These are phyloP conservation scores for Pseudogymnoascus sp. DNA, from an alignment of 2,329 filamentous ascomycete genomes.

Conservation along the genomic window DNA sequence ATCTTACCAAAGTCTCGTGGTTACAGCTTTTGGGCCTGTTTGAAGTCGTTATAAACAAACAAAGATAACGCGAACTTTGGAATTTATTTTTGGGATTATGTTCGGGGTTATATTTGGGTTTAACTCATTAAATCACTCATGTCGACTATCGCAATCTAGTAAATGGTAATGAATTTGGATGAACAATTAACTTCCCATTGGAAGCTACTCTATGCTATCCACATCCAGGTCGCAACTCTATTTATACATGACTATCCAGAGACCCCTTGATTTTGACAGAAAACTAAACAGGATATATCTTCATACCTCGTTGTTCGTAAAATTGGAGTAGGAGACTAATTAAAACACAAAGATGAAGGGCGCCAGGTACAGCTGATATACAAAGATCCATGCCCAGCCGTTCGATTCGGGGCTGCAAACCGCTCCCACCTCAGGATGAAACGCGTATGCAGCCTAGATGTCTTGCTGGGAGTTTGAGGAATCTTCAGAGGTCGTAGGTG, in stretches of 20 bases:
- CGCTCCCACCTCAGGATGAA: not conserved
- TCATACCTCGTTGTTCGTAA: constrained; percentile 8
- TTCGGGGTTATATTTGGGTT: not conserved
- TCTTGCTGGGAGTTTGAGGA: not conserved
- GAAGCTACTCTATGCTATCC: constrained; percentile 1
- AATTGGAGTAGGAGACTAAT: constrained; percentile 16
- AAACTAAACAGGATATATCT: constrained; percentile 8
- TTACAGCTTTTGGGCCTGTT: not conserved
- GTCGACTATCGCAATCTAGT: not conserved
- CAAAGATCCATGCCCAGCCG: constrained; percentile 17
- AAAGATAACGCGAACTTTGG: not conserved
- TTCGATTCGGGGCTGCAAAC: not conserved
- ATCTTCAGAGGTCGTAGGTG: constrained; percentile 5
- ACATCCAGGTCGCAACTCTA: constrained; percentile 6
- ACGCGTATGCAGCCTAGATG: not conserved
- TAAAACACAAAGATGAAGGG: constrained; percentile 15
- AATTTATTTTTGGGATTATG: not conserved
- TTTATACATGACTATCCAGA: constrained; percentile 7
- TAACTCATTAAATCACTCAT: not conserved
- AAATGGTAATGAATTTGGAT: not conserved
- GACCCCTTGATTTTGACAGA: constrained; percentile 6
- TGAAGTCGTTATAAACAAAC: not conserved
- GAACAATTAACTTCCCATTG: not conserved
- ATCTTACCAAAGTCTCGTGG: not conserved
- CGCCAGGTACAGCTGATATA: constrained; percentile 22